Percentiles rank a stretch among this genome's conserved stretches.
phyloP scores from a whole-genome alignment of 208 protist species.

The Acanthamoeba lenticulata region DNA sequence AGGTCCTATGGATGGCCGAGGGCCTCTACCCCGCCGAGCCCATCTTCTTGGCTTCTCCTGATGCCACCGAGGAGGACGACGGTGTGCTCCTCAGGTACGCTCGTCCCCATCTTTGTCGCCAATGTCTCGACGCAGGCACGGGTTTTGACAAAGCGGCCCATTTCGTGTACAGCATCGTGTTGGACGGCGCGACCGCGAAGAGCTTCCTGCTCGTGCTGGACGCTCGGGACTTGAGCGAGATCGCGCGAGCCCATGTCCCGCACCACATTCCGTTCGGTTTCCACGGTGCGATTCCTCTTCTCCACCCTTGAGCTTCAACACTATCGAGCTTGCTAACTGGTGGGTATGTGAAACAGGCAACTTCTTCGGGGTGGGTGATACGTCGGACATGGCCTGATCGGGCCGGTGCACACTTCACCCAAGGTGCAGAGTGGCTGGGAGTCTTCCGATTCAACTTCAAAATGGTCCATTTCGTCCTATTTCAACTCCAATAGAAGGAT shows the following conservation, averaged over 20 bases:
- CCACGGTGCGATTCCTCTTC: not conserved
- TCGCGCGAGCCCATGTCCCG: not conserved
- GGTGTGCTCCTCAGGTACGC: not conserved
- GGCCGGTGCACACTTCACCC: no score
- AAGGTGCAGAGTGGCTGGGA: no score
- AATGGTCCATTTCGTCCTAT: no score
- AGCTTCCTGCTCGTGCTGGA: not conserved
- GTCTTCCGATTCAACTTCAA: no score
- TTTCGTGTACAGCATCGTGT: no score
- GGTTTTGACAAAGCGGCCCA: no score
- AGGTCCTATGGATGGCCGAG: not conserved
- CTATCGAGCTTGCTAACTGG: no score
- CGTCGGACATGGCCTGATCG: not conserved
- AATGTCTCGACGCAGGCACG: no score
- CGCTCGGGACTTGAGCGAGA: not conserved
- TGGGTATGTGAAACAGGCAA: not conserved
- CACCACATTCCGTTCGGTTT: slow-evolving; percentile 24
- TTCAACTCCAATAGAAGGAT: no score
- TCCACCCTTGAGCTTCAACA: no score
- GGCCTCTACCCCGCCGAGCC: slow-evolving; percentile 22
- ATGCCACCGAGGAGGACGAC: not conserved
- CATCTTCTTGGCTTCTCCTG: not conserved
- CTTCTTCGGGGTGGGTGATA: not conserved
- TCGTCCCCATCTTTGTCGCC: no score
- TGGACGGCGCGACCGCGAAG: not conserved